Conservation (phyloP, 495 filamentous ascomycete species). For the Alectoria sarmentosa region DNA sequence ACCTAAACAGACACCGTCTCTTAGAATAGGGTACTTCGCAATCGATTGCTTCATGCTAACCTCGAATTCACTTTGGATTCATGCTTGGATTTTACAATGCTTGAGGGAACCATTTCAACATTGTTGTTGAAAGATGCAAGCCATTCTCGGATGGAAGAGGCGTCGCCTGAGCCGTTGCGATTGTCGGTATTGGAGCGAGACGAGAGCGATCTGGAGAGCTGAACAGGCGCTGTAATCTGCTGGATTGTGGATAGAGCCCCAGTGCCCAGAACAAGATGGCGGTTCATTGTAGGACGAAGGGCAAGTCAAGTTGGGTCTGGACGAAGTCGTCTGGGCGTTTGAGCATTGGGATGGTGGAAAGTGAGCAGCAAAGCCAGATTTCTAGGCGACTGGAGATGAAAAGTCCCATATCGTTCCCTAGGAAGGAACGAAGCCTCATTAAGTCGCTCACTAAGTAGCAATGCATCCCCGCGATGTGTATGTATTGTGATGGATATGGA, state of each 20-base stretch:
- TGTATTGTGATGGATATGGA: background rate
- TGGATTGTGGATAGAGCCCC: background rate
- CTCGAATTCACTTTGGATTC: background rate
- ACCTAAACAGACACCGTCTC: background rate
- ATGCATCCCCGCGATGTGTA: background rate
- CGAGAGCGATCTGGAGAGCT: slow-evolving; percentile 1
- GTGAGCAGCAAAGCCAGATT: background rate
- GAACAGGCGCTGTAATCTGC: background rate
- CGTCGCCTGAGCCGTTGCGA: background rate
- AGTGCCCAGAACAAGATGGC: background rate
- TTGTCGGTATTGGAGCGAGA: background rate
- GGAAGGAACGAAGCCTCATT: background rate
- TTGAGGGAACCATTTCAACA: background rate
- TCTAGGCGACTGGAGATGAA: background rate
- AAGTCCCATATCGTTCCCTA: background rate
- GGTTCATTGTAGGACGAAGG: background rate
- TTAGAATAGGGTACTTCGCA: background rate
- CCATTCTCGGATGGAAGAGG: background rate
- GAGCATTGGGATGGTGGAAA: too few relatives aligned
- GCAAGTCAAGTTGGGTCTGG: background rate
- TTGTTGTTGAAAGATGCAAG: background rate
- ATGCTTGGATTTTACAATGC: background rate
- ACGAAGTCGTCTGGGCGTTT: background rate
- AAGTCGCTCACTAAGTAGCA: background rate
- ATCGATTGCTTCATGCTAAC: background rate